Evolutionary conservation across 2,329 filamentous ascomycete genomes (phyloP), one percentile per base, ranked within the genome.

Genomic region (Myrmaecium sp.): DNA sequence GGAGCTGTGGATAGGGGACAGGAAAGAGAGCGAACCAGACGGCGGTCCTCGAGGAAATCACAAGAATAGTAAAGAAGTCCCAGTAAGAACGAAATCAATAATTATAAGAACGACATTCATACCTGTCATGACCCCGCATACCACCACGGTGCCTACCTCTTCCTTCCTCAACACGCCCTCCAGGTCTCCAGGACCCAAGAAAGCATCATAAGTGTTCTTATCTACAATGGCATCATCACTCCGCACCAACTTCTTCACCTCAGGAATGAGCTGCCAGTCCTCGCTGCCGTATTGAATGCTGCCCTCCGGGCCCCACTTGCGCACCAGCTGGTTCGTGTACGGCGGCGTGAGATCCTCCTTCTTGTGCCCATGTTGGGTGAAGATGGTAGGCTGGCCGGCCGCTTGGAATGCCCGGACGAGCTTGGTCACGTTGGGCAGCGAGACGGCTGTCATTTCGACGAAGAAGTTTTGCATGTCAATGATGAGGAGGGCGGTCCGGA

Each of bases 41-140:
- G n/a, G n/a, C n/a, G n/a, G n/a, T n/a, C n/a, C n/a, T n/a, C n/a
- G n/a, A n/a, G n/a, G n/a, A n/a, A n/a, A n/a, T n/a, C n/a, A n/a
- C n/a, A n/a, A n/a, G n/a, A n/a, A n/a, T n/a, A n/a, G 49, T 53
- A 47, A 53, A 51, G n/a, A n/a, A n/a, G n/a, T n/a, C n/a, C n/a
- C n/a, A n/a, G n/a, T n/a, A n/a, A n/a, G n/a, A n/a, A n/a, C n/a
- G n/a, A n/a, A n/a, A n/a, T n/a, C n/a, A n/a, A n/a, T n/a, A n/a
- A n/a, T n/a, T n/a, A n/a, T n/a, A n/a, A n/a, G n/a, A n/a, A n/a
- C n/a, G n/a, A n/a, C n/a, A n/a, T n/a, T n/a, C n/a, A n/a, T n/a
- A n/a, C n/a, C n/a, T n/a, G 52, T 57, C 51, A 56, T 55, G 12
- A 55, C 52, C 5, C 54, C 53, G 30, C 47, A 51, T 4, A 55